These are phyloP conservation scores for Ceratocystiopsis minuta DNA, from an alignment of 2,329 filamentous ascomycete species.

Conservation along the genomic window DNA sequence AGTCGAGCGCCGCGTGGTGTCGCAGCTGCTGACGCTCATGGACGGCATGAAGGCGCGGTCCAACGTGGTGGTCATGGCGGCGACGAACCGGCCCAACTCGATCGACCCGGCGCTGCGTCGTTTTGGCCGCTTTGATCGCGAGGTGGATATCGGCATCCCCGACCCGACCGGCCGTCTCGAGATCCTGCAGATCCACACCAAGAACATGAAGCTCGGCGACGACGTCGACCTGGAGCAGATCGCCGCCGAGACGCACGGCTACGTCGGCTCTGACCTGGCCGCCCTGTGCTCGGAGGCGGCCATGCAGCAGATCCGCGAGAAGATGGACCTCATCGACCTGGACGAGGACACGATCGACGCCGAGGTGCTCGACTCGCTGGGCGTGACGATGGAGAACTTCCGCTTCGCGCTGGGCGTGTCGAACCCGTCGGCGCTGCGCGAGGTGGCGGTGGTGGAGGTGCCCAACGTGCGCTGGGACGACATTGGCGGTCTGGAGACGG, in stretches of 20 bases:
- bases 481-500: slow-evolving; percentile 91
- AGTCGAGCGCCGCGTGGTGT: slow-evolving; percentile 95
- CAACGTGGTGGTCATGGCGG: slow-evolving; percentile 97
- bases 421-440: slow-evolving; percentile 95
- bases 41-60: slow-evolving; percentile 99
- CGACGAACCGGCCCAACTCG: slow-evolving; percentile 96
- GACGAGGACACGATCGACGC: slow-evolving; percentile 98
- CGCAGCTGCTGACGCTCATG: slow-evolving; percentile 89
- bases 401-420: slow-evolving; percentile 93
- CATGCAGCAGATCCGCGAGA: slow-evolving; percentile 99
- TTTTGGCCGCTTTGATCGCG: slow-evolving; percentile 96
- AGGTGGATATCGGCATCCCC: slow-evolving; percentile 95
- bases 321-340: slow-evolving; percentile 99
- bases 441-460: slow-evolving; percentile 97
- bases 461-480: slow-evolving; percentile 99
- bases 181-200: slow-evolving; percentile 98
- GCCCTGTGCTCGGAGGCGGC: slow-evolving; percentile 97
- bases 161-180: slow-evolving; percentile 96
- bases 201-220: slow-evolving; percentile 99
- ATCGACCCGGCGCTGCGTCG: slow-evolving; percentile 95
- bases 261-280: slow-evolving; percentile 95
- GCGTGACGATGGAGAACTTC: slow-evolving; percentile 99
- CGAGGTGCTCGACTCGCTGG: slow-evolving; percentile 92
- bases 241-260: slow-evolving; percentile 94
- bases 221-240: slow-evolving; percentile 96